Base-by-base conservation (phyloP, 495 filamentous ascomycete species). In the Aspergillus saccharolyticus region DNA sequence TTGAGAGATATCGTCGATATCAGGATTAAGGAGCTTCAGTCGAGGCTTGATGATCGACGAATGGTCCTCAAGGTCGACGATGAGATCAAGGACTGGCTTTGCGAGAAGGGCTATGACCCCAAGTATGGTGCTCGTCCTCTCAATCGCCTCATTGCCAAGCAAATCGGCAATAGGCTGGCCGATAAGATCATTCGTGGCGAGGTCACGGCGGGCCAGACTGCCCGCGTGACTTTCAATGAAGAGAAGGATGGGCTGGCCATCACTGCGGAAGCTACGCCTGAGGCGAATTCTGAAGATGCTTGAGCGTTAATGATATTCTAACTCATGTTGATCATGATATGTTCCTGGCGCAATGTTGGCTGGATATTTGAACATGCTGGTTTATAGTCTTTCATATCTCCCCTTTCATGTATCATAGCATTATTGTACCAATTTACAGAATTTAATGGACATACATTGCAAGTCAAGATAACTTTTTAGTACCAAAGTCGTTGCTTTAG, bases 1-100 rank as follows among this genome's bases (percentile, higher is more conserved):
- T 82, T 97, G 22, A 77, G 91, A 7, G 94, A 95, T 63, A 97
- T 97, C 53, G 90, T 97, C 49, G 89, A 97, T 63, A 96, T 97
- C 55, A 83, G 94, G 51, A 75, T 97, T 39, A 83, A 80, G 52
- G 94, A 98, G 71, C 76, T 97, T 0, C 90, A 96, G 66, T 67
- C 76, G 46, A 81, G 90, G n/a, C 82, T 97, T 3, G 85, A 91
- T 63, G 91, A 96, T 65, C 83, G 91, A 33, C 83, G 94, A 21
- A 96, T 97, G 66, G 83, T 74, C 2, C 73, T 98, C 9, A 64
- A 83, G 22, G 89, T 93, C 14, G 76, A 85, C 28, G 78, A 84
- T 49, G 77, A 86, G 14, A 89, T 90, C 28, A 88, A 88, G 60
- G 73, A 85, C 43, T 97, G 94, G 94, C 80, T 97, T 10, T 89